A percentile compares a stretch with the other conserved stretches of the same genome.
Conservation (phyloP, 805 yeast species). For the Saccharomycopsis selenospora region DNA sequence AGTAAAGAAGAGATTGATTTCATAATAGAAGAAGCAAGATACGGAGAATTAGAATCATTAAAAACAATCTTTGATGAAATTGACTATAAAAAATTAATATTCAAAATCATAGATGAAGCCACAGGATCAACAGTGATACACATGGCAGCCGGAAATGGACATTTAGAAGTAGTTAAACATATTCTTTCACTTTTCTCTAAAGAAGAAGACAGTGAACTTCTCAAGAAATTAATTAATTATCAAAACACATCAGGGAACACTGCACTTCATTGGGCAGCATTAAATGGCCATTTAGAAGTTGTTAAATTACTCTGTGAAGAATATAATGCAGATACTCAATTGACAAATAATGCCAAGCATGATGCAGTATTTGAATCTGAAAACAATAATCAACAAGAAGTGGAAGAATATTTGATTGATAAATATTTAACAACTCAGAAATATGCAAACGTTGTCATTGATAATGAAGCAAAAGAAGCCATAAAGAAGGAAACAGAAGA, state of each 20-base stretch:
- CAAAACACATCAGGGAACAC: conserved; percentile 85
- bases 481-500: conserved; percentile 16
- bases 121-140: conserved; percentile 71
- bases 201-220: conserved; percentile 32
- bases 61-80: conserved; percentile 57
- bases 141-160: conserved; percentile 96
- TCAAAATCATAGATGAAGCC: conserved; percentile 50
- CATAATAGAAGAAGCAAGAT: conserved; percentile 76
- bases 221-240: conserved; percentile 38
- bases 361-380: conserved; percentile 91
- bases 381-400: conserved; percentile 61
- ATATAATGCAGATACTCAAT: conserved; percentile 73
- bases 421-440: conserved; percentile 65
- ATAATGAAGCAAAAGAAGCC: conserved; percentile 25
- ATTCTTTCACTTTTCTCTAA: conserved; percentile 39
- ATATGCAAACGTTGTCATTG: conserved; percentile 41
- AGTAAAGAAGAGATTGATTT: conserved; percentile 77
- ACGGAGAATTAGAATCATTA: conserved; percentile 75
- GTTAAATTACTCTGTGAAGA: conserved; percentile 66
- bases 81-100: conserved; percentile 35
- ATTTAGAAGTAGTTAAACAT: conserved; percentile 56
- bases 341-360: conserved; percentile 66
- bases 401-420: conserved; percentile 69
- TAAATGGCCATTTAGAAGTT: conserved; percentile 72
- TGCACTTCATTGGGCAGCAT: conserved; percentile 93